Evolutionary conservation across 129 eudicot genomes (phyloP), one percentile per base, ranked within the genome.

Genomic region (Artemisia argyi): DNA sequence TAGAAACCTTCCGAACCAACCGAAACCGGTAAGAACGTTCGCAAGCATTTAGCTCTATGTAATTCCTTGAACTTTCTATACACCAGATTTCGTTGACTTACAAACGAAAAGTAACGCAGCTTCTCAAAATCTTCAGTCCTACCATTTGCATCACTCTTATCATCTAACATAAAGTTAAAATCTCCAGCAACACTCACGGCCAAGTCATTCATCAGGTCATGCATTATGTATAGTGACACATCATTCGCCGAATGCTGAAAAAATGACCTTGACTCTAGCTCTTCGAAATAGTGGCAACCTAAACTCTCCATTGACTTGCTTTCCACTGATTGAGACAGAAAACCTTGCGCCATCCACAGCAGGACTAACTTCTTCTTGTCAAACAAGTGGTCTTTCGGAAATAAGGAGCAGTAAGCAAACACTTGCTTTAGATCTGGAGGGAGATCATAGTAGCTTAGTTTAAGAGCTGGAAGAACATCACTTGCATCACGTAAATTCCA

Each of bases 121-220:
- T 59, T 59, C 7, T 59, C 42, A 59, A 11, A 59, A 59, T 7
- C 65, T 28, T 61, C 65, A 0, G 12, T 60, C 17, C 44, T 24
- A 60, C 10, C 18, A 2, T 56, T 17, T 5, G 13, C 1, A 60
- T 24, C 46, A 35, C 14, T 13, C 16, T 26, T 61, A 0, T 61
- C 65, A 61, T 28, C 65, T 19, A 61, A 61, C 46, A 24, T 26
- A 61, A 13, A 28, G 46, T 12, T 24, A 24, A 61, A 61, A 0
- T 61, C 65, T 1, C 65, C 4, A 0, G 46, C 65, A 61, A 61
- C 65, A 61, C 65, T 13, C 15, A 13, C 15, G 19, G 65, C 46
- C 65, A 61, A 28, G 65, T 61, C 65, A 61, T 61, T 28, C 65
- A 61, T 28, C 4, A 61, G 15, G 19, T 61, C 65, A 6, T 61